Evolutionary conservation across 345 rosid species (phyloP).

Genomic region (Aquilaria yunnanensis): DNA sequence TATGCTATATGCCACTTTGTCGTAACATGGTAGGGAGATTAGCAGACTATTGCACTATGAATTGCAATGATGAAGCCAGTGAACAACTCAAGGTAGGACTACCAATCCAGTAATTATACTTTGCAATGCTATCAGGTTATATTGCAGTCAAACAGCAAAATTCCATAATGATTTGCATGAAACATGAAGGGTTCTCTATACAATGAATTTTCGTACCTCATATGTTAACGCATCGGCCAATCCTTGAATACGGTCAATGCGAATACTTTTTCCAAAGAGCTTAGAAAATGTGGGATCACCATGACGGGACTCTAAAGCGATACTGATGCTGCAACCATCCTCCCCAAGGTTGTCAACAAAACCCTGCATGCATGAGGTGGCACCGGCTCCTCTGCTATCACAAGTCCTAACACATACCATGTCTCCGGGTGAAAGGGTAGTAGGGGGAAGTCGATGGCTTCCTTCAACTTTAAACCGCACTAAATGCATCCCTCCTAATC

Average conservation of each 20-base stretch:
- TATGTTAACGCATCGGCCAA: slow-evolving; percentile 91
- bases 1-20: too few relatives aligned
- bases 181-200: not conserved
- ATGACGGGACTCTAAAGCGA: slow-evolving; percentile 91
- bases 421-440: slow-evolving; percentile 93
- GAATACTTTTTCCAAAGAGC: slow-evolving; percentile 82
- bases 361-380: slow-evolving; percentile 84
- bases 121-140: too few relatives aligned
- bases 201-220: slow-evolving; percentile 44
- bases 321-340: slow-evolving; percentile 91
- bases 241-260: slow-evolving; percentile 90
- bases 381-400: slow-evolving; percentile 85
- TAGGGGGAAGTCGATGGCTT: slow-evolving; percentile 86
- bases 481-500: slow-evolving; percentile 94
- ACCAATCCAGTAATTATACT: too few relatives aligned
- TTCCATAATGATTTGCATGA: not conserved
- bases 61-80: too few relatives aligned
- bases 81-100: too few relatives aligned
- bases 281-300: slow-evolving; percentile 97
- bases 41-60: too few relatives aligned
- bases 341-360: slow-evolving; percentile 90
- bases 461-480: slow-evolving; percentile 81
- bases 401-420: slow-evolving; percentile 94
- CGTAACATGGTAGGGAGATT: too few relatives aligned
- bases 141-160: too few relatives aligned